Base-by-base conservation (phyloP, 495 filamentous ascomycete species). In the Daldinia decipiens region DNA sequence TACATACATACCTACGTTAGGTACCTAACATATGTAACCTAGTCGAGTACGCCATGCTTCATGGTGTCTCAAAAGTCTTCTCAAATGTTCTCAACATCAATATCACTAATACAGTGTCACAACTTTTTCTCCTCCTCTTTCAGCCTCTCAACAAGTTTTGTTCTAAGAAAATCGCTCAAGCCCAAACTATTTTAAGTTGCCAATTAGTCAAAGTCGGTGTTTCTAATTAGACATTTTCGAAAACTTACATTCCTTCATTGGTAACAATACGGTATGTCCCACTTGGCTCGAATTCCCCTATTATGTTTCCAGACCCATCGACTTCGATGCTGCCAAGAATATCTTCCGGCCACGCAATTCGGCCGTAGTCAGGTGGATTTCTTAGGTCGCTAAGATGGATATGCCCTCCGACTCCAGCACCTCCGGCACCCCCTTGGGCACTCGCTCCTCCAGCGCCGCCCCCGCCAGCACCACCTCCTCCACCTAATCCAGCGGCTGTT, bases 251-350 rank as follows among this genome's bases (percentile, higher is more conserved):
- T 54, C 91, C 91, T 76, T 91, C 84, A 32, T 87, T 84, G 5
- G 90, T 92, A 57, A 91, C 71, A 27, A 92, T 81, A 39, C 91
- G 84, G 79, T 92, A 93, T 13, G 88, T 91, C 15, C 88, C 87
- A 69, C 88, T 90, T 27, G 80, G 71, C 79, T 92, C 86, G 73
- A 87, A 92, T n/a, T 87, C 86, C 62, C 87, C 80, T 17, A 87
- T 59, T 74, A 97, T 92, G n/a, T 86, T 80, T 1, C 95, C 95
- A 19, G 85, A 68, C 3, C 85, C 87, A 82, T 97, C 90, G 9
- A 97, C 92, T 76, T 95, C 90, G 53, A 97, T 83, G 74, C 94
- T 97, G 34, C 95, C 95, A 74, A 98, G 90, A 62, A 98, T 98
- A 81, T 98, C 93, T 79, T 97, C 94, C 0, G 91, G 89, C 77